Conservation (phyloP, 2,329 filamentous ascomycete species). For the Exophiala phaeomuriformis region DNA sequence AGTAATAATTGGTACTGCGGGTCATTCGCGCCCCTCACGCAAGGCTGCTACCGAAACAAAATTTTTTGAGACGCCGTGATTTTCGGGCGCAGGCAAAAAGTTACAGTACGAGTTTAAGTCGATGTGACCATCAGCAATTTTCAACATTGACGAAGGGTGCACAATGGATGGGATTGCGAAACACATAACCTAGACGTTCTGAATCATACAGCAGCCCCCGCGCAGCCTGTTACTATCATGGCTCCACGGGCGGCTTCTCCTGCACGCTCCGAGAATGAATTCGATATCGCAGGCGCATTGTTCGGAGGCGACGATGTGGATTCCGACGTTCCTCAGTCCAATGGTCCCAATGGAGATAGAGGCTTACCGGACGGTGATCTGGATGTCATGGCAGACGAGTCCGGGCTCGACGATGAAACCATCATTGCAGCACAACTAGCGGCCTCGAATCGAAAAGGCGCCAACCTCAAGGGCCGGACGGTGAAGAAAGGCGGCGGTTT, state of each 20-base stretch:
- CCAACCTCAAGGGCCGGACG: slow-evolving; percentile 73
- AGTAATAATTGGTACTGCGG: background rate
- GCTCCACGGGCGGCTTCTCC: slow-evolving; percentile 58
- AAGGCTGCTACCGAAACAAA: slow-evolving; percentile 6
- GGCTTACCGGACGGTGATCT: slow-evolving; percentile 24
- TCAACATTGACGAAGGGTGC: background rate
- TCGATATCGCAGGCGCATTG: slow-evolving; percentile 77
- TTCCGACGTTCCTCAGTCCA: slow-evolving; percentile 35
- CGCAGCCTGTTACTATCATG: slow-evolving; percentile 9
- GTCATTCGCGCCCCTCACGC: background rate
- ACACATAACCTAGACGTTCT: background rate
- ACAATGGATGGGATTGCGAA: background rate
- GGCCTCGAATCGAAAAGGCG: slow-evolving; percentile 76
- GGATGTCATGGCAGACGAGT: slow-evolving; percentile 45
- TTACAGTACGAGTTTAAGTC: background rate
- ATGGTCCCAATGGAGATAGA: slow-evolving; percentile 27
- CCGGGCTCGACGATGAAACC: slow-evolving; percentile 60
- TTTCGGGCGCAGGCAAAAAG: slow-evolving; percentile 10
- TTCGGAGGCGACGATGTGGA: slow-evolving; percentile 56
- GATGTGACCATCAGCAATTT: background rate
- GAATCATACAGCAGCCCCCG: background rate
- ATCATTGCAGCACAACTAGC: slow-evolving; percentile 87
- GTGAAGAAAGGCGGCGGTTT: slow-evolving; percentile 96
- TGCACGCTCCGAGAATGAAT: slow-evolving; percentile 76
- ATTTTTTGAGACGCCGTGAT: slow-evolving; percentile 9